These are phyloP conservation scores for Talaromyces sp. DNA, from an alignment of 2,329 filamentous ascomycete species.

Conservation along the genomic window DNA sequence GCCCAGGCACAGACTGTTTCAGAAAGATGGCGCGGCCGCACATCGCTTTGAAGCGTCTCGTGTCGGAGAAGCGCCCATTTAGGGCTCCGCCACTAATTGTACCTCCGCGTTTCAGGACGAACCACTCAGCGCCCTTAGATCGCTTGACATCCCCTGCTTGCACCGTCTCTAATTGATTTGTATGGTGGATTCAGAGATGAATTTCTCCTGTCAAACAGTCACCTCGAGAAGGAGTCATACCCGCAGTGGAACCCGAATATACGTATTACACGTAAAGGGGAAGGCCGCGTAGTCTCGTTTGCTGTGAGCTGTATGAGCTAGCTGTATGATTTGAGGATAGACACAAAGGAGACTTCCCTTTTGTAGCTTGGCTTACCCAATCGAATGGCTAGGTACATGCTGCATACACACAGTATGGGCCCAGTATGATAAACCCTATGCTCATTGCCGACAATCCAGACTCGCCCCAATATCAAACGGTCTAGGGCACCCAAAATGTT, in stretches of 20 bases:
- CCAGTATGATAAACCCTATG: background rate
- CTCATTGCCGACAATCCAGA: background rate
- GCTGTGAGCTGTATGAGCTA: background rate
- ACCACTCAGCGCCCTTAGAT: background rate
- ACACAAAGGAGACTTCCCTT: background rate
- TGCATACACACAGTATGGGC: background rate
- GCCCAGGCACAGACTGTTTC: constrained; percentile 1
- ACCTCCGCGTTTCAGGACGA: constrained; percentile 7
- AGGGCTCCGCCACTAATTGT: background rate
- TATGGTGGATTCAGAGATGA: background rate
- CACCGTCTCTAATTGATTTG: background rate
- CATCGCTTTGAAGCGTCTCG: constrained; percentile 10
- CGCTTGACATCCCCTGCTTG: background rate
- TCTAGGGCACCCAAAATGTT: constrained; percentile 5
- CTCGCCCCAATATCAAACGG: constrained; percentile 5
- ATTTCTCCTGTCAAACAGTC: background rate
- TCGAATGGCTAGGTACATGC: background rate
- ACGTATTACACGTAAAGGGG: constrained; percentile 1
- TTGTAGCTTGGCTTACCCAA: background rate
- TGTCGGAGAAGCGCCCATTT: constrained; percentile 4
- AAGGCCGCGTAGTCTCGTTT: background rate
- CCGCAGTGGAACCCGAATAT: background rate
- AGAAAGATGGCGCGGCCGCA: constrained; percentile 9
- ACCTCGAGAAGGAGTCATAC: background rate
- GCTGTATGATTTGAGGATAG: background rate